These are phyloP conservation scores for Tolypocladium guangdongense DNA, from an alignment of 2,329 filamentous ascomycete genomes.

Conservation along the genomic window DNA sequence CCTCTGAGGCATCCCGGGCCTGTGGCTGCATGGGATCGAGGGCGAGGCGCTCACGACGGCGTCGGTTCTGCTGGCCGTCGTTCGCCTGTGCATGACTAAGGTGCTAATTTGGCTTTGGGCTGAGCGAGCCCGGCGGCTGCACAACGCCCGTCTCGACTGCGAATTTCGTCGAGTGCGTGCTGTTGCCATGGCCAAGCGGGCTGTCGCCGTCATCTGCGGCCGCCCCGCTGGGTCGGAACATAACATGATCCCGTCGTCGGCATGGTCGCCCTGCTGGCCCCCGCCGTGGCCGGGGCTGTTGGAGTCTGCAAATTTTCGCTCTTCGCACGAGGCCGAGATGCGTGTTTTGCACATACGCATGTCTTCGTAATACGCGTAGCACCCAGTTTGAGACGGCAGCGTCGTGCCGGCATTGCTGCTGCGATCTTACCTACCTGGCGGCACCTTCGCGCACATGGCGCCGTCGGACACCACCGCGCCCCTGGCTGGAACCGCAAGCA, in stretches of 20 bases:
- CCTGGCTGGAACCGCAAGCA: neutral
- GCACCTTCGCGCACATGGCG: neutral
- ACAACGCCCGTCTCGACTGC: too few relatives aligned
- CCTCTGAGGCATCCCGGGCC: too few relatives aligned
- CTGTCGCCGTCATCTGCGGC: neutral
- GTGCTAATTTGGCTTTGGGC: neutral
- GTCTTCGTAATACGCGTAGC: too few relatives aligned
- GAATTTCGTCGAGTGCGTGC: too few relatives aligned
- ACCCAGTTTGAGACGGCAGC: neutral
- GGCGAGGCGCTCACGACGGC: neutral
- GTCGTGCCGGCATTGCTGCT: neutral
- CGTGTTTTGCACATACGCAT: too few relatives aligned
- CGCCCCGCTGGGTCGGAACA: slow-evolving; percentile 1
- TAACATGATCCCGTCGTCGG: neutral
- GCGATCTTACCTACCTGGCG: neutral
- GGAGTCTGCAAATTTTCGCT: neutral
- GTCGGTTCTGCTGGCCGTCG: neutral
- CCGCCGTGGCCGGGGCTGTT: neutral
- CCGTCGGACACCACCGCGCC: neutral
- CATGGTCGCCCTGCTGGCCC: neutral
- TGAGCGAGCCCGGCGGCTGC: neutral
- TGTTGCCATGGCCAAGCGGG: too few relatives aligned
- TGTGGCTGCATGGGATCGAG: neutral
- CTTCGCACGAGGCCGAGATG: neutral
- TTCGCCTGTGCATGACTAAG: neutral